Evolutionary conservation across 345 rosid genomes (phyloP).

Genomic region (Sonneratia caseolaris): DNA sequence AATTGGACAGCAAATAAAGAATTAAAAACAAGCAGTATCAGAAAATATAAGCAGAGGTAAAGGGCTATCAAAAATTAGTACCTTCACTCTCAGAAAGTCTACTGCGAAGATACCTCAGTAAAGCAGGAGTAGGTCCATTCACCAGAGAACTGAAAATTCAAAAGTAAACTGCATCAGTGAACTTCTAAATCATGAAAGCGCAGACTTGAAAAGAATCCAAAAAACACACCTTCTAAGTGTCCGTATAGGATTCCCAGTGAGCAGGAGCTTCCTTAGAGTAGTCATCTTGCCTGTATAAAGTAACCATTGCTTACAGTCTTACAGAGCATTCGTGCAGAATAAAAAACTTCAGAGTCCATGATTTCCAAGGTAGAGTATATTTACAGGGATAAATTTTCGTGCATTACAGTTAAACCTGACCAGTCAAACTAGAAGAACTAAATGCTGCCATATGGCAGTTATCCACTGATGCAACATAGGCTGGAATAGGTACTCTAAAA

Average conservation of each 20-base stretch:
- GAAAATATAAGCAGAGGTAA: neutral
- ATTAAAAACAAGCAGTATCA: neutral
- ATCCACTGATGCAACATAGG: neutral
- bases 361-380: neutral
- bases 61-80: conserved; percentile 6
- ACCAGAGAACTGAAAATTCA: conserved; percentile 59
- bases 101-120: conserved; percentile 73
- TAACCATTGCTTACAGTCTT: neutral
- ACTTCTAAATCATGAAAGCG: neutral
- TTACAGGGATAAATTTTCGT: neutral
- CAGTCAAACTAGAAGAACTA: neutral
- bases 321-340: neutral
- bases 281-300: conserved; percentile 60
- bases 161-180: neutral
- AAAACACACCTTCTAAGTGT: conserved; percentile 65
- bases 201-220: neutral
- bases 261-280: conserved; percentile 63
- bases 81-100: conserved; percentile 75
- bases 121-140: conserved; percentile 78
- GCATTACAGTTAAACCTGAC: neutral
- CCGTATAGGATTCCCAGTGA: conserved; percentile 77
- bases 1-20: neutral
- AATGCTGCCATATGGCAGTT: no score
- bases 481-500: neutral
- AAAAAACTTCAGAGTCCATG: neutral